Evolutionary conservation across 2,329 filamentous ascomycete genomes (phyloP).

Genomic region (Fusarium illudens): DNA sequence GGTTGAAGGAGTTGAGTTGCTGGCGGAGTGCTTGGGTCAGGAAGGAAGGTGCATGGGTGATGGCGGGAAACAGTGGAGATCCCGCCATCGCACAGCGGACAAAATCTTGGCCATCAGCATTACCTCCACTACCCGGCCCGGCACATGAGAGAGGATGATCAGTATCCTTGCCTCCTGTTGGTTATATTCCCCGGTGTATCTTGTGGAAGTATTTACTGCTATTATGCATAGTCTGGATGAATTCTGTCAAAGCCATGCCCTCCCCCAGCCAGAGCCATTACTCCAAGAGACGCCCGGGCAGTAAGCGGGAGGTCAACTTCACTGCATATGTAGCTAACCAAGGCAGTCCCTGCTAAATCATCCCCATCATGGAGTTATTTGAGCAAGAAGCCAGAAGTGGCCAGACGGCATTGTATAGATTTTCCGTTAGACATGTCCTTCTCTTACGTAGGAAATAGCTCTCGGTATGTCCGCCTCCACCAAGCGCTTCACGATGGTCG

Average conservation of each 20-base stretch:
- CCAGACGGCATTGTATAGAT: not conserved
- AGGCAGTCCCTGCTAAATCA: not conserved
- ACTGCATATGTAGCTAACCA: too few species aligned
- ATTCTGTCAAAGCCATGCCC: not conserved
- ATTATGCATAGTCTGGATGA: not conserved
- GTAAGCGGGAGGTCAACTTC: too few species aligned
- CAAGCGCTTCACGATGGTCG: not conserved
- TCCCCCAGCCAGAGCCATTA: not conserved
- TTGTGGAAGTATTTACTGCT: not conserved
- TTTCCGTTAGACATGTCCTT: not conserved
- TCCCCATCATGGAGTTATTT: not conserved
- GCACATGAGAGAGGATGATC: not conserved
- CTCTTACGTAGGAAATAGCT: not conserved
- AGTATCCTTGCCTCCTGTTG: not conserved
- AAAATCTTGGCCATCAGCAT: not conserved
- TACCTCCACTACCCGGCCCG: too few species aligned
- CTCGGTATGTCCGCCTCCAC: not conserved
- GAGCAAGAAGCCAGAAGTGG: not conserved
- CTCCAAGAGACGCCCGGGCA: too few species aligned
- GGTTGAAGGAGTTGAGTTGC: not conserved
- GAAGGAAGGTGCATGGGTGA: not conserved
- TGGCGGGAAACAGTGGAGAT: constrained; percentile 25
- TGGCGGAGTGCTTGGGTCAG: not conserved
- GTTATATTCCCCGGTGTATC: not conserved
- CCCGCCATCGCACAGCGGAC: not conserved